phyloP scores from a whole-genome alignment of 805 yeast species.

The Komagataella pseudopastoris region DNA sequence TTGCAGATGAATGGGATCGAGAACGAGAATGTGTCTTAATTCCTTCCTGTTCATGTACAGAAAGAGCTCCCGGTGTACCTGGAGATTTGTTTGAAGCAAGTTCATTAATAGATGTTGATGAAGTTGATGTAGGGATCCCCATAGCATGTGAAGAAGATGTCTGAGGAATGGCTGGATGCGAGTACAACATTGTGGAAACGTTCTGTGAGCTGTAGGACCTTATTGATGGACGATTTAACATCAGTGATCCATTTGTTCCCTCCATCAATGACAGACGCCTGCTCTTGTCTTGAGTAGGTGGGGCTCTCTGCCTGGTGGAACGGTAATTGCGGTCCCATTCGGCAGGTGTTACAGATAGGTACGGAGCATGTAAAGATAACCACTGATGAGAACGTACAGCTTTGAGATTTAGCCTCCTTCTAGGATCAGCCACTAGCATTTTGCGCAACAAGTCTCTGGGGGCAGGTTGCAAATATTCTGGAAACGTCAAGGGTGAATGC shows the following conservation, averaged over 20 bases:
- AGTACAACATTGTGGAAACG: constrained; percentile 22
- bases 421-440: constrained; percentile 78
- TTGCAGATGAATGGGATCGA: constrained; percentile 34
- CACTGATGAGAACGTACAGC: constrained; percentile 76
- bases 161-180: constrained; percentile 54
- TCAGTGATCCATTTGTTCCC: constrained; percentile 23
- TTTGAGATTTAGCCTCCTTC: constrained; percentile 50
- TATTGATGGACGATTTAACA: constrained; percentile 19
- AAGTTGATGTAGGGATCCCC: constrained; percentile 26
- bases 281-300: constrained; percentile 6
- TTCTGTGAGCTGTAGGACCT: constrained; percentile 26
- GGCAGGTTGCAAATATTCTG: constrained; percentile 81
- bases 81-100: constrained; percentile 1
- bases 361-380: constrained; percentile 74
- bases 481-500: constrained; percentile 83
- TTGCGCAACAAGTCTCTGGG: constrained; percentile 84
- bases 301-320: constrained; percentile 17
- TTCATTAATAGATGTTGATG: constrained; percentile 11
- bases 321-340: constrained; percentile 75
- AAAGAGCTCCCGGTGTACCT: background rate
- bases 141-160: constrained; percentile 51
- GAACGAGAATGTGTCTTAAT: background rate
- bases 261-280: constrained; percentile 30
- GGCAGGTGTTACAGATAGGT: constrained; percentile 70
- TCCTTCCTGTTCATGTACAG: background rate